Evolutionary conservation across 768 basidiomycete genomes (phyloP).

Genomic region (Galerina marginata): DNA sequence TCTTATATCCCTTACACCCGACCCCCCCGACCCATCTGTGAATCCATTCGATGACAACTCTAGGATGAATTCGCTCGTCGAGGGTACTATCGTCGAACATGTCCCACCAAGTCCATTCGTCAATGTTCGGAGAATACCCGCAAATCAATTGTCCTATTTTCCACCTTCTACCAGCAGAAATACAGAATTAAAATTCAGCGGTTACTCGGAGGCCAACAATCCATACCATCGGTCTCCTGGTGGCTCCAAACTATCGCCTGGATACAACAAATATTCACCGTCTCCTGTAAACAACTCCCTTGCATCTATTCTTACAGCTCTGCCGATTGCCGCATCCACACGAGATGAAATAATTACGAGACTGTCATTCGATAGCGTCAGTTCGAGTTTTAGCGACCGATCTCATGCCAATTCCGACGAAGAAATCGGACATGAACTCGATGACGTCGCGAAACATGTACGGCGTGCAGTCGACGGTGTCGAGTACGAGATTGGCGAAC

Average conservation of each 20-base stretch:
- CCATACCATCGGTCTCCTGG: conserved; percentile 9
- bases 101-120: conserved; percentile 23
- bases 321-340: conserved; percentile 57
- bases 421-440: conserved; percentile 49
- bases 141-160: conserved; percentile 59
- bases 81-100: conserved; percentile 12
- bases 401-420: conserved; percentile 37
- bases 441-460: conserved; percentile 39
- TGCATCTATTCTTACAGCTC: conserved; percentile 48
- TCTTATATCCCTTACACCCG: conserved; percentile 32
- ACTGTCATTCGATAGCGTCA: conserved; percentile 58
- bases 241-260: conserved; percentile 21
- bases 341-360: conserved; percentile 60
- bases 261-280: conserved; percentile 33
- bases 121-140: conserved; percentile 52
- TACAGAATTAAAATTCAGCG: conserved; percentile 17
- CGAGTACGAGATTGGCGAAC: conserved; percentile 18
- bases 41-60: conserved; percentile 22
- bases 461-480: background rate
- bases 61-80: conserved; percentile 8
- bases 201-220: conserved; percentile 8
- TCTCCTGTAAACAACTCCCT: conserved; percentile 41
- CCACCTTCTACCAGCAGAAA: conserved; percentile 46
- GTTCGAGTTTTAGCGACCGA: conserved; percentile 48
- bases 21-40: conserved; percentile 18